Conservation (phyloP, 129 eudicot species). For the Chrysanthemum seticuspe region DNA sequence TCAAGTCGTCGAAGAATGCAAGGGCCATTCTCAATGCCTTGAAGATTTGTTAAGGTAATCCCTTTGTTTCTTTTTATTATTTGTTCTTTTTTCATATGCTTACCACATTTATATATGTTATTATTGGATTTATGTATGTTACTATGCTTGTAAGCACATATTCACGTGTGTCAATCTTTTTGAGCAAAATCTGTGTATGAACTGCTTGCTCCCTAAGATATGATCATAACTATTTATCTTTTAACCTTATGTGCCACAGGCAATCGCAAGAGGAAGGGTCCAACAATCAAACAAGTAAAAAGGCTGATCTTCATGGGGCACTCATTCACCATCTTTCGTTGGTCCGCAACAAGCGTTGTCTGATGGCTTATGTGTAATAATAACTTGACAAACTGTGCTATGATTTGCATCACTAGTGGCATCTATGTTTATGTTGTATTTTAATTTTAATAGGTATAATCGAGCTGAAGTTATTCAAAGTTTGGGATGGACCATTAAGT, state of each 20-base stretch:
- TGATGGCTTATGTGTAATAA: constrained; percentile 90
- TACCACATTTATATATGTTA: no score
- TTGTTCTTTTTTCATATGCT: background rate
- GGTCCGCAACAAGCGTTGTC: constrained; percentile 95
- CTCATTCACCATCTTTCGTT: constrained; percentile 89
- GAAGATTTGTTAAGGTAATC: constrained; percentile 71
- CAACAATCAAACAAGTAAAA: constrained; percentile 52
- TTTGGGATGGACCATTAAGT: constrained; percentile 75
- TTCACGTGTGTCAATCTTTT: background rate
- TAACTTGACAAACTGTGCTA: constrained; percentile 1
- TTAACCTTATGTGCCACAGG: constrained; percentile 28
- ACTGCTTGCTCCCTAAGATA: constrained; percentile 3
- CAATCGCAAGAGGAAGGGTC: constrained; percentile 67
- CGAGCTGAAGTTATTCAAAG: constrained; percentile 76
- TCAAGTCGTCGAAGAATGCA: constrained; percentile 81
- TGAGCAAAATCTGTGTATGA: background rate
- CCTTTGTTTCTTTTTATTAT: background rate
- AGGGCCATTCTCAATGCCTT: constrained; percentile 55
- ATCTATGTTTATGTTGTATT: constrained; percentile 19
- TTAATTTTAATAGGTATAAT: constrained; percentile 52
- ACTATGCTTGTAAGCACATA: background rate
- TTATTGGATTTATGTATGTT: no score
- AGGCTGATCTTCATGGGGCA: constrained; percentile 84
- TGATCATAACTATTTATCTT: background rate
- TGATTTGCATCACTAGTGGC: constrained; percentile 6